Evolutionary conservation across 768 basidiomycete species (phyloP).

Genomic region (Dentipellis sp.): DNA sequence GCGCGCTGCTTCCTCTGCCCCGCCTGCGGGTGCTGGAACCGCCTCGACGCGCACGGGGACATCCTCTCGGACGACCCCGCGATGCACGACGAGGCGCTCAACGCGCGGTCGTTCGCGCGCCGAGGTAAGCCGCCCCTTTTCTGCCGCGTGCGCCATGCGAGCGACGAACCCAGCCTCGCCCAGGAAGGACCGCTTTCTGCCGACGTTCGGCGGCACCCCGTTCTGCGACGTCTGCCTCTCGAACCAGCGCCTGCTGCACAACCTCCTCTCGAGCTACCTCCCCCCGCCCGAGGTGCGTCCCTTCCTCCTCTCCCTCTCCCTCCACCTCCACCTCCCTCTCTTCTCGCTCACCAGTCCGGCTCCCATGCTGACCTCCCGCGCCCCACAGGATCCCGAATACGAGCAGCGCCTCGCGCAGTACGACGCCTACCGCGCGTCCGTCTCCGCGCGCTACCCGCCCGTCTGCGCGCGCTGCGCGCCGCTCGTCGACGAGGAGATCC

Average conservation of each 20-base stretch:
- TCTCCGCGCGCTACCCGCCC: constrained; percentile 80
- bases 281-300: constrained; percentile 41
- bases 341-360: constrained; percentile 2
- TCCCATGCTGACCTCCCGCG: no score
- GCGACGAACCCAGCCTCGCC: constrained; percentile 43
- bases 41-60: constrained; percentile 60
- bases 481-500: constrained; percentile 74
- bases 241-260: constrained; percentile 84
- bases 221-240: constrained; percentile 88
- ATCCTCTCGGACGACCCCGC: constrained; percentile 82
- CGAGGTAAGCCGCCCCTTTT: constrained; percentile 40
- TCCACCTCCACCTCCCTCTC: not conserved
- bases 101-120: constrained; percentile 57
- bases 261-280: constrained; percentile 84
- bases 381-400: constrained; percentile 68
- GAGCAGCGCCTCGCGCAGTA: constrained; percentile 49
- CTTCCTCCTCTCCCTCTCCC: not conserved
- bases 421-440: constrained; percentile 62
- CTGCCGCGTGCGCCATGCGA: not conserved
- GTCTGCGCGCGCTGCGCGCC: constrained; percentile 73
- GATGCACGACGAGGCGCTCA: constrained; percentile 76
- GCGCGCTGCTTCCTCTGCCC: constrained; percentile 55
- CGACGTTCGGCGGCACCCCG: constrained; percentile 44
- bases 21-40: constrained; percentile 66
- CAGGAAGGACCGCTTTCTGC: constrained; percentile 60